Conservation (phyloP, 768 basidiomycete species). For the Rhizopogon sp. region DNA sequence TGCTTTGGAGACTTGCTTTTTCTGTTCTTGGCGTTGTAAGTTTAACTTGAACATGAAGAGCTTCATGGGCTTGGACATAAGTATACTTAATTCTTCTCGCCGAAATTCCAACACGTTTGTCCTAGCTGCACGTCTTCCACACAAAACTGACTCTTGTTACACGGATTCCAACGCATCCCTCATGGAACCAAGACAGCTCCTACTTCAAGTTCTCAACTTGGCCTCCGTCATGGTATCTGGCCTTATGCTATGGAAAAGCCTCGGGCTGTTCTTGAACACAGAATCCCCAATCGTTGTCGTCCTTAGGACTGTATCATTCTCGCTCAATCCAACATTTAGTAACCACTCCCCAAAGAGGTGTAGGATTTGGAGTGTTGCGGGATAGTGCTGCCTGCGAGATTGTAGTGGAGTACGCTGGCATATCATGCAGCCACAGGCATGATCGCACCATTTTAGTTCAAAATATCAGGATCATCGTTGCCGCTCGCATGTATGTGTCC, state of each 20-base stretch:
- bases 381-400: neutral
- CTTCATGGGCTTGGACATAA: too few species aligned
- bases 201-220: conserved; percentile 89
- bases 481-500: too few species aligned
- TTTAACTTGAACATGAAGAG: too few species aligned
- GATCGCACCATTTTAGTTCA: too few species aligned
- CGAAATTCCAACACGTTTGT: conserved; percentile 57
- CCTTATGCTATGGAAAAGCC: conserved; percentile 96
- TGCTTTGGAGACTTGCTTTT: too few species aligned
- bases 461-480: too few species aligned
- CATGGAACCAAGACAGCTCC: conserved; percentile 43
- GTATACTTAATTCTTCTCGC: too few species aligned
- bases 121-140: neutral
- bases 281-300: conserved; percentile 97
- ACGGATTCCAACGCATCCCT: neutral
- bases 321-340: neutral
- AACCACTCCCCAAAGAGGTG: neutral
- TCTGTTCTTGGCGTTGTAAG: too few species aligned
- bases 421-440: too few species aligned
- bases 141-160: neutral
- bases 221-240: conserved; percentile 87
- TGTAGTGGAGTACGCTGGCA: neutral
- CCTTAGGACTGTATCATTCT: conserved; percentile 57
- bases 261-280: conserved; percentile 85
- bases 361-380: conserved; percentile 4